Evolutionary conservation across 2,329 filamentous ascomycete genomes (phyloP).

Genomic region (Ceratocystis eucalypticola): DNA sequence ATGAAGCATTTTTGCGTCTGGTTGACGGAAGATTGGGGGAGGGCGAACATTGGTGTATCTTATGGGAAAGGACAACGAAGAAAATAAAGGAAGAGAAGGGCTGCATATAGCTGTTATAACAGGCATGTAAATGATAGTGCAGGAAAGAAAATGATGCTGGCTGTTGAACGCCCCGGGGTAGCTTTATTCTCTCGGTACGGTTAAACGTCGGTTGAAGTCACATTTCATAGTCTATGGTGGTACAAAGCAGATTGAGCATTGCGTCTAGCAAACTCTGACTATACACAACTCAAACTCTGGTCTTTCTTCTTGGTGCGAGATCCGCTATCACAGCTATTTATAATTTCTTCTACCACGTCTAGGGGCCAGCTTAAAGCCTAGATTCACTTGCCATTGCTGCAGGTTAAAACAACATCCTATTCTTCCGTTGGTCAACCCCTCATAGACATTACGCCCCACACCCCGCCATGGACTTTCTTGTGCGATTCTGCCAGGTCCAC

Average conservation of each 20-base stretch:
- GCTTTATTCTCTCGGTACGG: background rate
- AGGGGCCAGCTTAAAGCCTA: background rate
- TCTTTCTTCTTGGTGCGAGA: background rate
- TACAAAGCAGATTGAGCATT: background rate
- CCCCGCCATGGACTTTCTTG: constrained; percentile 56
- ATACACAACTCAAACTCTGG: background rate
- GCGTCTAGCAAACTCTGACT: background rate
- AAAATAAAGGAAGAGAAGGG: background rate
- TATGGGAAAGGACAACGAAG: background rate
- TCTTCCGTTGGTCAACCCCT: no score
- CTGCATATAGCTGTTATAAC: no score
- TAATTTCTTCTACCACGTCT: background rate
- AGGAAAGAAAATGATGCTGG: background rate
- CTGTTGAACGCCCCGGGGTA: background rate
- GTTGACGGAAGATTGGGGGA: constrained; percentile 35
- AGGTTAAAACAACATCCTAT: no score
- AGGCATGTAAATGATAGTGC: background rate
- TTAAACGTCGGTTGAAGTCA: background rate
- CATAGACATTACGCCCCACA: no score
- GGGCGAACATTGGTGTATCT: constrained; percentile 31
- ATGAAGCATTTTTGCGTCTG: constrained; percentile 58
- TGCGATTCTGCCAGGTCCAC: constrained; percentile 79
- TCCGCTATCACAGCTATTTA: background rate
- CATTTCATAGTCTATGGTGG: background rate
- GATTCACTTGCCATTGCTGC: no score